Base-by-base conservation (phyloP, 1,139 yeast genomes). In the Yamadazyma kanchanaburiensis region DNA sequence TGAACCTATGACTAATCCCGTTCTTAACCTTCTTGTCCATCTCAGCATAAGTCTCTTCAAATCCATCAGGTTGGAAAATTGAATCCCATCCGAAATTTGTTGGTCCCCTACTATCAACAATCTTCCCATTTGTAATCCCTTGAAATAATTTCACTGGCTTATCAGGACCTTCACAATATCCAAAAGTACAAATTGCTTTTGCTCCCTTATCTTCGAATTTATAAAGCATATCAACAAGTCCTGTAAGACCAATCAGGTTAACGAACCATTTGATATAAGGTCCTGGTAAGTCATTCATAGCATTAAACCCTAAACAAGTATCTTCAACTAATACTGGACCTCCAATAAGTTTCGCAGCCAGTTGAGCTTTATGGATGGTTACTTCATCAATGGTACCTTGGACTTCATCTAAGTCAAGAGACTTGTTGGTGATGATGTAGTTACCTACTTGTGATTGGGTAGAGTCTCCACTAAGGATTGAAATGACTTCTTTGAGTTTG, bases 311-410 rank as follows among this genome's bases (percentile, higher is more conserved):
- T 28, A 94, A 71, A 32, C 95, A 89, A 0, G 98, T 94, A 50
- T 94, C 99, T 53, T 94, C 99, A 3, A 89, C 96, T 33, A 94
- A 67, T 1, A 87, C 96, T 0, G 97, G 94, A 0, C 88, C 89
- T 4, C 51, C 49, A 11, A 67, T 33, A 17, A 68, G 47, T 10
- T 58, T 53, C 3, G 95, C 91, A 1, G 98, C 99, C 22, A 77
- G 65, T 42, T 64, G 58, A 32, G 95, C 89, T 57, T 94, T 94
- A 49, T 80, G 86, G 28, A 65, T 70, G 0, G 96, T 84, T 21
- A 94, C 91, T 35, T 84, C 83, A 28, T 81, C 82, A 30, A 88
- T 74, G 12, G 91, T 63, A 19, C 96, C 98, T 62, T 94, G 99
- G 28, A 91, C 59, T 59, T 94, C 99, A 34, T 81, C 94, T 19